Evolutionary conservation across 129 eudicot genomes (phyloP).

Genomic region (Saposhnikovia divaricata): DNA sequence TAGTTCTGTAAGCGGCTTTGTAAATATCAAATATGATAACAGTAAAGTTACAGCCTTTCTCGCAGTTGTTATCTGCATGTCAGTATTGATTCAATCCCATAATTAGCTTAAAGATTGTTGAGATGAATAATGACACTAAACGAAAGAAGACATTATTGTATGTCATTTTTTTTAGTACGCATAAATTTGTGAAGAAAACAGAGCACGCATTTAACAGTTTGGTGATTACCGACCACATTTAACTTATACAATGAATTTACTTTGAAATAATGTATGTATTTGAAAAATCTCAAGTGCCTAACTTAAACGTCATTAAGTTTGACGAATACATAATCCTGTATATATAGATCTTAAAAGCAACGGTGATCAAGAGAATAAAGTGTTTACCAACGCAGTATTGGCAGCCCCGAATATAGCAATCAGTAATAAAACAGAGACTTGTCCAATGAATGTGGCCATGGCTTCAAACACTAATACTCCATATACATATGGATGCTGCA

Average conservation of each 20-base stretch:
- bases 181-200: neutral
- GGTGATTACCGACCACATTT: neutral
- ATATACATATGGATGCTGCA: slow-evolving; percentile 78
- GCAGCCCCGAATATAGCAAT: slow-evolving; percentile 86
- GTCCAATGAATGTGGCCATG: slow-evolving; percentile 81
- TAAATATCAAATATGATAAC: slow-evolving; percentile 59
- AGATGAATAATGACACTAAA: neutral
- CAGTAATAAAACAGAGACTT: slow-evolving; percentile 78
- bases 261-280: too few relatives aligned
- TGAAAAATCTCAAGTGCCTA: too few relatives aligned
- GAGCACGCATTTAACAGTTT: too few relatives aligned
- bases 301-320: neutral
- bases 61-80: slow-evolving; percentile 63
- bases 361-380: neutral
- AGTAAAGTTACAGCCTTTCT: slow-evolving; percentile 70
- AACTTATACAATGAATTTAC: too few relatives aligned
- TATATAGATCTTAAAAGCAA: neutral
- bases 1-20: slow-evolving; percentile 72
- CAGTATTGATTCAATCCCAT: neutral
- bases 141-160: neutral
- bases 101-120: neutral
- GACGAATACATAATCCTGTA: neutral
- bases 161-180: neutral
- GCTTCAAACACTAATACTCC: slow-evolving; percentile 87
- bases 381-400: slow-evolving; percentile 71